Percentiles rank a stretch among this genome's conserved stretches.
Evolutionary conservation across 805 yeast genomes (phyloP).

Genomic region (Starmerella bacillaris): DNA sequence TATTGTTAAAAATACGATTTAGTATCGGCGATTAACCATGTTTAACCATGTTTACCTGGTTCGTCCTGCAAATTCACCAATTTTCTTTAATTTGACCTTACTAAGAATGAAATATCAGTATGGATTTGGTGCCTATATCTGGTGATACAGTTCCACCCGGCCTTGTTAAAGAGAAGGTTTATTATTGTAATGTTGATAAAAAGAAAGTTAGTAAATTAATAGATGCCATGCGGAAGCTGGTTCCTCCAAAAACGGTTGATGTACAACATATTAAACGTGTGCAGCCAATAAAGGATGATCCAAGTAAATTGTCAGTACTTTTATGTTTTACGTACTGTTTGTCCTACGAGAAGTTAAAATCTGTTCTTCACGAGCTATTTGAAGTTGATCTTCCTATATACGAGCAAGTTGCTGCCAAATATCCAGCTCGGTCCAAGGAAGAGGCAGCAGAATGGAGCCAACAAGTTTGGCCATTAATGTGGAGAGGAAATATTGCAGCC

Average conservation of each 20-base stretch:
- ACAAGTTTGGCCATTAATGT: constrained; percentile 66
- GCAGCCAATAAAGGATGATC: constrained; percentile 12
- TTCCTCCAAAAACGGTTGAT: constrained; percentile 21
- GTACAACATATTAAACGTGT: constrained; percentile 25
- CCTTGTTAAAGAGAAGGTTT: constrained; percentile 14
- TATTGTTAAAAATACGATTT: no score
- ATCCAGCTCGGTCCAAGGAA: constrained; percentile 58
- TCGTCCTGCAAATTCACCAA: no score
- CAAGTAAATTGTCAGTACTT: constrained; percentile 7
- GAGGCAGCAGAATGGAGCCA: constrained; percentile 46
- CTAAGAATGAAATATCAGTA: no score
- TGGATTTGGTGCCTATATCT: constrained; percentile 9
- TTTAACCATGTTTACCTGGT: no score
- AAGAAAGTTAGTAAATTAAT: constrained; percentile 9
- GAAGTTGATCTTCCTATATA: constrained; percentile 5
- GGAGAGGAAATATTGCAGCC: constrained; percentile 72
- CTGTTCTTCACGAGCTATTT: constrained; percentile 7
- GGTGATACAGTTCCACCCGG: constrained; percentile 16
- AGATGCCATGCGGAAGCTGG: constrained; percentile 15
- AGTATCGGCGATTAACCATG: no score
- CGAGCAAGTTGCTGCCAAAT: constrained; percentile 32
- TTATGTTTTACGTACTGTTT: constrained; percentile 8
- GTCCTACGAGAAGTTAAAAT: constrained; percentile 3
- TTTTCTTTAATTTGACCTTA: no score
- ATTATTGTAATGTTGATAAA: constrained; percentile 11